Base-by-base conservation (phyloP, 1,284 basidiomycete genomes). In the Cryptococcus amylolentus region DNA sequence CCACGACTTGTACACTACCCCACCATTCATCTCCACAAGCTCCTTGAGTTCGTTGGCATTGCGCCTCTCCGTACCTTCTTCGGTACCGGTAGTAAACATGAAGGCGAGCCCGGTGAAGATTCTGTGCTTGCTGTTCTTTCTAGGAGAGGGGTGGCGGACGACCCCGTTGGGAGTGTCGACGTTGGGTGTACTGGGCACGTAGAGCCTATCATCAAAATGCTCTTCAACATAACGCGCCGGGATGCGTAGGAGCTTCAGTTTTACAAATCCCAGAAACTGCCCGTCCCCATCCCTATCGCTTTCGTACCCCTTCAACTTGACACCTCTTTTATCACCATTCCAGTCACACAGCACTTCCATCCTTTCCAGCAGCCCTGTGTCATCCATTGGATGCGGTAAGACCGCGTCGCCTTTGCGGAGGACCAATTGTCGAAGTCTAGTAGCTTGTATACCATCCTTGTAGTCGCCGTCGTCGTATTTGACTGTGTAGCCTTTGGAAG, bases 1-100 rank as follows among this genome's bases (percentile, higher is more conserved):
- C 83, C 88, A 86, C 56, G 88, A 83, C 10, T 85, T 82, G 20
- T 86, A 71, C 5, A 89, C 79, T 3, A 74, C 70, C 4, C 86
- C 90, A 0, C 88, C 88, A 14, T 80, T 71, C 4, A 67, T 69
- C 60, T 78, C 80, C 63, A 91, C 83, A 1, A 40, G 5, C 20
- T 23, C 28, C 14, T 20, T 23, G 23, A 43, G 8, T 39, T 55
- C 37, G 13, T 39, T 18, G 4, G 48, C 18, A 16, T 38, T 31
- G 10, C 18, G 18, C 35, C 31, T 37, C 14, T 20, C 48, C 10
- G 16, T 20, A 27, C n/a, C 23, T 31, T 45, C 37, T 18, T 56
- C 45, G n/a, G 44, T n/a, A 16, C 54, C 46, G 35, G 31, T 55
- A 5, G 57, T 59, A 31, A 62, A 35, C 16, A 62, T 37, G 35